A percentile compares a stretch with the other conserved stretches of the same genome.
phyloP scores from a whole-genome alignment of 2,329 filamentous ascomycete species.

The Hawksworthiomyces lignivorus region DNA sequence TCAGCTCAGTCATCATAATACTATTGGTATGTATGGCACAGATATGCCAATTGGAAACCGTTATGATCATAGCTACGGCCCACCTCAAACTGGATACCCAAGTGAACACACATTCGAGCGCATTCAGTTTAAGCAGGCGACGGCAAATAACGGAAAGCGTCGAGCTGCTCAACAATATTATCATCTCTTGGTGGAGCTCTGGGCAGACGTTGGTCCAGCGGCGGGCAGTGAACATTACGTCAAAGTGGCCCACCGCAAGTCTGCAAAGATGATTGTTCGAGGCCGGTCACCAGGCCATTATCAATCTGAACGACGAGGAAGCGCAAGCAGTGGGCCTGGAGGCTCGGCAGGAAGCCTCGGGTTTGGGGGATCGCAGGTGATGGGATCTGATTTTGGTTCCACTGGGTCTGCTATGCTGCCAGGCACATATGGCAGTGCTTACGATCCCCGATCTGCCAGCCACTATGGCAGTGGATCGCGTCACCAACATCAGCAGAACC shows the following conservation, averaged over 20 bases:
- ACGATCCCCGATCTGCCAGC: constrained; percentile 30
- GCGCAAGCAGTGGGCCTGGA: constrained; percentile 58
- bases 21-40: constrained; percentile 34
- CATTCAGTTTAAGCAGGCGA: constrained; percentile 91
- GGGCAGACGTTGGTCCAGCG: constrained; percentile 54
- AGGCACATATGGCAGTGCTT: constrained; percentile 27
- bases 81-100: constrained; percentile 30
- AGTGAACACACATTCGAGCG: constrained; percentile 68
- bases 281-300: constrained; percentile 78
- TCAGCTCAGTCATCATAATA: constrained; percentile 44
- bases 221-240: constrained; percentile 47
- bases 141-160: constrained; percentile 87
- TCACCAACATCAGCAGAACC: constrained; percentile 20
- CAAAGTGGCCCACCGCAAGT: constrained; percentile 64
- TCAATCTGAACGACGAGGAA: constrained; percentile 61
- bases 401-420: constrained; percentile 32
- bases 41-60: constrained; percentile 14
- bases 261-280: constrained; percentile 78
- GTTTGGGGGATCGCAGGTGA: constrained; percentile 31
- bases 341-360: constrained; percentile 55
- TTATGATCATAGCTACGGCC: constrained; percentile 38
- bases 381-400: constrained; percentile 31
- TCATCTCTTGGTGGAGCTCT: constrained; percentile 80
- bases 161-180: constrained; percentile 89
- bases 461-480: constrained; percentile 34